A percentile compares a stretch with the other conserved stretches of the same genome.
Conservation (phyloP, 352 stramenopile genomes). For the Phytophthora kernoviae region DNA sequence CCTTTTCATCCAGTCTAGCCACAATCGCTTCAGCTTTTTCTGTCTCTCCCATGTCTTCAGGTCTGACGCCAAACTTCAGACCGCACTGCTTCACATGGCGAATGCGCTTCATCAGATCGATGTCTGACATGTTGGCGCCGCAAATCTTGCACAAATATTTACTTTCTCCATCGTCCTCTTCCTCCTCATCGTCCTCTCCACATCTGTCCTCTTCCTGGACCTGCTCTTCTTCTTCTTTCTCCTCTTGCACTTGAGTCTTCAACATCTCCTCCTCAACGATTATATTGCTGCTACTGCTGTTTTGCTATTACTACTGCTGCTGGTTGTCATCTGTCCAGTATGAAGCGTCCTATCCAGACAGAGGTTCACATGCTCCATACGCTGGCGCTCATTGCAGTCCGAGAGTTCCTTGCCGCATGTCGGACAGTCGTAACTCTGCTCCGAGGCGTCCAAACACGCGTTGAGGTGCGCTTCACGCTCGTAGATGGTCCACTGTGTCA, state of each 20-base stretch:
- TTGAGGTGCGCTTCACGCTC: conserved; percentile 76
- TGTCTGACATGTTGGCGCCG: conserved; percentile 47
- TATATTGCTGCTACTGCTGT: neutral
- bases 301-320: neutral
- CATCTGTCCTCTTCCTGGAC: neutral
- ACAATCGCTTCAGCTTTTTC: conserved; percentile 28
- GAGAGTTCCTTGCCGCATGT: conserved; percentile 61
- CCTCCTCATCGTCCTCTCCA: conserved; percentile 9
- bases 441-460: conserved; percentile 63
- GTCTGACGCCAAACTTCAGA: conserved; percentile 64
- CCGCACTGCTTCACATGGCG: conserved; percentile 84
- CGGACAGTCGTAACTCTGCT: conserved; percentile 53
- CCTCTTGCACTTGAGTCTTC: conserved; percentile 2
- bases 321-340: neutral
- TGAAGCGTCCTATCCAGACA: conserved; percentile 54
- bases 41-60: conserved; percentile 49
- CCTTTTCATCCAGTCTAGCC: conserved; percentile 13
- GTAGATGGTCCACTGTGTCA: conserved; percentile 52
- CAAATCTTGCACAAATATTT: conserved; percentile 76
- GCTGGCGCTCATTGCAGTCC: conserved; percentile 68
- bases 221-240: conserved; percentile 4
- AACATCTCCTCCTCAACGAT: conserved; percentile 1
- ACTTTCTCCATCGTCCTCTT: conserved; percentile 2
- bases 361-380: conserved; percentile 68
- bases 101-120: conserved; percentile 52